These are phyloP conservation scores for Cercospora sp. DNA, from an alignment of 2,329 filamentous ascomycete genomes.

Conservation along the genomic window DNA sequence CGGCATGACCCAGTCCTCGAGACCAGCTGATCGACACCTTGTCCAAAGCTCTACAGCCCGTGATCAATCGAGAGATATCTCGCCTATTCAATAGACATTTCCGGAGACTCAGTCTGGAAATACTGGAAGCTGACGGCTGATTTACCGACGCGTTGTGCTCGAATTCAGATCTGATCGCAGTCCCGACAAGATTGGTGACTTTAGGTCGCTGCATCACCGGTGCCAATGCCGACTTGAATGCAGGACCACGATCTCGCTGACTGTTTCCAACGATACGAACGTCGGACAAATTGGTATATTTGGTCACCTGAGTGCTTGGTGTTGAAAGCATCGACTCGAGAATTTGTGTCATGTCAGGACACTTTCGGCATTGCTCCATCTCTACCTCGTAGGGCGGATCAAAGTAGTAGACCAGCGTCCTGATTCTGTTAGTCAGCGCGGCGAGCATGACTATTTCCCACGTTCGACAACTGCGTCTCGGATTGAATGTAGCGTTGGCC, in stretches of 20 bases:
- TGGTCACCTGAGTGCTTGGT: neutral
- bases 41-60: neutral
- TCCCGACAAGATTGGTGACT: neutral
- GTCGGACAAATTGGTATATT: neutral
- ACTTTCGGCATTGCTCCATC: neutral
- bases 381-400: neutral
- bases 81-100: neutral
- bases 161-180: neutral
- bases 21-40: neutral
- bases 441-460: neutral
- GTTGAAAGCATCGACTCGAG: neutral
- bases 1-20: neutral
- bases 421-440: neutral
- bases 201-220: neutral
- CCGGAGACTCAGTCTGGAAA: neutral
- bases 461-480: neutral
- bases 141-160: neutral
- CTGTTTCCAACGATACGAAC: neutral
- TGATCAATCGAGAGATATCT: neutral
- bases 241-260: neutral
- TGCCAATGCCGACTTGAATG: neutral
- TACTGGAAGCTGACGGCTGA: neutral
- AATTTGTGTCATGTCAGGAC: neutral
- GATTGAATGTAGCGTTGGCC: neutral
- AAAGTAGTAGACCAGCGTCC: neutral